These are phyloP conservation scores for Oryza coarctata DNA, from an alignment of 176 grass and related monocot species.

Conservation along the genomic window DNA sequence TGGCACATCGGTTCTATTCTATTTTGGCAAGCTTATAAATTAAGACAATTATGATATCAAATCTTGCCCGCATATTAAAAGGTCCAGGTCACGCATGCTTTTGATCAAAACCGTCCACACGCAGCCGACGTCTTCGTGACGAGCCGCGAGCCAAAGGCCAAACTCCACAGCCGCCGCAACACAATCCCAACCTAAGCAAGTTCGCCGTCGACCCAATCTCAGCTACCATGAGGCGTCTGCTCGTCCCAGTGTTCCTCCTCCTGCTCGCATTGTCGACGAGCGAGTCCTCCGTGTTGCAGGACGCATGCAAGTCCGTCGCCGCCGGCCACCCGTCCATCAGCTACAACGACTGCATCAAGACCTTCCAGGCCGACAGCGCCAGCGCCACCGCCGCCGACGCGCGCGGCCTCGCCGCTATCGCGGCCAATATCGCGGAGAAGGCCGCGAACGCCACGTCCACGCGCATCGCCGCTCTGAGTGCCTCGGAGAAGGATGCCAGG, in stretches of 20 bases:
- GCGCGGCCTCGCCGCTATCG: constrained; percentile 45
- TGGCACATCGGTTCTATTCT: too few relatives aligned
- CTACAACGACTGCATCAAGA: constrained; percentile 56
- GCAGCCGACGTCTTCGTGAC: not conserved
- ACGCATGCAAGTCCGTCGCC: constrained; percentile 54
- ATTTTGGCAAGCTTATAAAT: too few relatives aligned
- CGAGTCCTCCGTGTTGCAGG: constrained; percentile 30
- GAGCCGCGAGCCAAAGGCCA: not conserved
- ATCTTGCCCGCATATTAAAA: not conserved
- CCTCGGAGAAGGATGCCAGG: constrained; percentile 36
- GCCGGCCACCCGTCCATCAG: constrained; percentile 30
- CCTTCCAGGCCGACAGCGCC: constrained; percentile 39
- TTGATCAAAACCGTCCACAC: not conserved
- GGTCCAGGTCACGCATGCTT: not conserved
- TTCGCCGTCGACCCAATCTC: not conserved
- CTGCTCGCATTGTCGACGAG: constrained; percentile 1
- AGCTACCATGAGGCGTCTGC: constrained; percentile 18
- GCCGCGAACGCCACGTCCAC: constrained; percentile 42
- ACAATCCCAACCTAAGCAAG: not conserved
- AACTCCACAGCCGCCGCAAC: not conserved
- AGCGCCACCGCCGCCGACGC: constrained; percentile 31
- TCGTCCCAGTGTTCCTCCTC: constrained; percentile 9
- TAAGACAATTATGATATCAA: not conserved
- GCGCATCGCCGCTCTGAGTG: constrained; percentile 40
- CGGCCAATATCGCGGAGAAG: constrained; percentile 40